phyloP scores from a whole-genome alignment of 139 green algal genomes.

The Marvania coccoides region DNA sequence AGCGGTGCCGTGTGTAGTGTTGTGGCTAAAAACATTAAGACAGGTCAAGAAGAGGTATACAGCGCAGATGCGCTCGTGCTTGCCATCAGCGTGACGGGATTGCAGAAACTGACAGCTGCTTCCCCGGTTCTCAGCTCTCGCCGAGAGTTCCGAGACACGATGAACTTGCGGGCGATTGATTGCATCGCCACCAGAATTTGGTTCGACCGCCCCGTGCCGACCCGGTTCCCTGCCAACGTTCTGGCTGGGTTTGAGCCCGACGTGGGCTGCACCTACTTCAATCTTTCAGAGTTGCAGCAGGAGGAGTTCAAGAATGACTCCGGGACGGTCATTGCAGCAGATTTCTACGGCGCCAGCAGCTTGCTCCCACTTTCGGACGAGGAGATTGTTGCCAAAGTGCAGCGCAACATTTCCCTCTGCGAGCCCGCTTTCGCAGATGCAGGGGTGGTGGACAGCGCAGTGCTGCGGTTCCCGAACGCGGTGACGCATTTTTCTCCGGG shows the following conservation, averaged over 20 bases:
- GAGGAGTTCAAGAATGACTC: conserved; percentile 71
- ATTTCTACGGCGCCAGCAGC: conserved; percentile 76
- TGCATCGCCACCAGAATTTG: conserved; percentile 66
- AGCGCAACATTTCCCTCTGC: conserved; percentile 50
- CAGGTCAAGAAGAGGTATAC: conserved; percentile 25
- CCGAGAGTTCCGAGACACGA: conserved; percentile 54
- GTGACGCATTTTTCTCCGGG: conserved; percentile 85
- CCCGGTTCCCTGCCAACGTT: conserved; percentile 73
- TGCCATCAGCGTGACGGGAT: conserved; percentile 69
- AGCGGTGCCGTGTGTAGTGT: conserved; percentile 17
- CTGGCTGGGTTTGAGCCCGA: conserved; percentile 65
- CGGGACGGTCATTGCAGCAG: conserved; percentile 73
- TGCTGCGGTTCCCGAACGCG: conserved; percentile 64
- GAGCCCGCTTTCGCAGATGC: conserved; percentile 60
- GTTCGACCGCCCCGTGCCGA: conserved; percentile 53
- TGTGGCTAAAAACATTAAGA: conserved; percentile 1
- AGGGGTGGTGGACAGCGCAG: conserved; percentile 55
- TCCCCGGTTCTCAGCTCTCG: conserved; percentile 39
- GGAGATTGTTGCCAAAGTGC: conserved; percentile 59
- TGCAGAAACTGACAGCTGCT: conserved; percentile 74
- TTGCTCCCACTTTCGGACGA: conserved; percentile 74
- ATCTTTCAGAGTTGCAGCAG: conserved; percentile 79
- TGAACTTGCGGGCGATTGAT: conserved; percentile 72
- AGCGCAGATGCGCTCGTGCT: conserved; percentile 75
- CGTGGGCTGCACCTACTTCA: conserved; percentile 80